phyloP scores from a whole-genome alignment of 164 flowering plant genomes.

The Piper betle region DNA sequence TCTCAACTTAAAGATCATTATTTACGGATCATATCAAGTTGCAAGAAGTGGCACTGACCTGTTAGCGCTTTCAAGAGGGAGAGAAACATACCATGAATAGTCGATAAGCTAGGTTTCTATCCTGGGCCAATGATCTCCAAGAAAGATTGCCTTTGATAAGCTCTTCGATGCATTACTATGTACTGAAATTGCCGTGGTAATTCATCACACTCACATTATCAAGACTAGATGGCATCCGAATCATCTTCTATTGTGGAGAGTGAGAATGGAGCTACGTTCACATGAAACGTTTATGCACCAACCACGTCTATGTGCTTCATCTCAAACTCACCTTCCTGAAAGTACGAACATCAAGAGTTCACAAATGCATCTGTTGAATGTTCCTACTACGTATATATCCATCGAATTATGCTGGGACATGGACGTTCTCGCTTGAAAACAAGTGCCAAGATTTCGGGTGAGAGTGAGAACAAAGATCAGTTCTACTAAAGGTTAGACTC shows the following conservation, averaged over 20 bases:
- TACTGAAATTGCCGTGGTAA: neutral
- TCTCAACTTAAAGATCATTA: too few species aligned
- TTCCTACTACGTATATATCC: neutral
- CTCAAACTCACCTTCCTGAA: conserved; percentile 93
- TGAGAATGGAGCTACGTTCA: conserved; percentile 79
- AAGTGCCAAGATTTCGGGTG: neutral
- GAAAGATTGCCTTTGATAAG: neutral
- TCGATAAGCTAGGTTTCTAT: neutral
- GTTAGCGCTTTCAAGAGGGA: too few species aligned
- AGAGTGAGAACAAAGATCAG: neutral
- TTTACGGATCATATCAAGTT: too few species aligned
- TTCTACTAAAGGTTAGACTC: neutral
- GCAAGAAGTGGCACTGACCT: too few species aligned
- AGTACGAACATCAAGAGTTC: neutral
- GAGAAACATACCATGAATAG: too few species aligned
- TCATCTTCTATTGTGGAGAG: conserved; percentile 67
- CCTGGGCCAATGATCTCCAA: neutral
- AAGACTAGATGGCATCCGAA: neutral
- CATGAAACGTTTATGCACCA: conserved; percentile 57
- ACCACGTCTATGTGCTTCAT: conserved; percentile 71
- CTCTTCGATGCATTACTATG: neutral
- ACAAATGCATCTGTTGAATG: neutral
- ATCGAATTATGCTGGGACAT: neutral
- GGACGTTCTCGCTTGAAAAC: neutral
- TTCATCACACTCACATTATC: neutral